These are phyloP conservation scores for Fusarium zealandicum DNA, from an alignment of 2,329 filamentous ascomycete genomes.

Conservation along the genomic window DNA sequence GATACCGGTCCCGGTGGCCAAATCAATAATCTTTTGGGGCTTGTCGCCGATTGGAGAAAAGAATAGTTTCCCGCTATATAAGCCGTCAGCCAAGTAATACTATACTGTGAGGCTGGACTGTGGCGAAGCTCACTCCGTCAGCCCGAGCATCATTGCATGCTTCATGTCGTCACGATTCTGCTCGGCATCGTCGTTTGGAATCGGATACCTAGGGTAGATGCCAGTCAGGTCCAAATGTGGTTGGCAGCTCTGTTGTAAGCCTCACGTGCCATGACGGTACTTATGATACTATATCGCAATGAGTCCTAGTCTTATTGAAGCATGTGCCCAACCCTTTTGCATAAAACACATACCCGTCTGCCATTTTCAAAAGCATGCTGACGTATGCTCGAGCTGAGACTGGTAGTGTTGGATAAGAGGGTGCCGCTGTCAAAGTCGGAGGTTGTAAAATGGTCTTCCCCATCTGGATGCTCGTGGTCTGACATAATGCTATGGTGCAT, in stretches of 20 bases:
- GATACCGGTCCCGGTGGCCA: constrained; percentile 35
- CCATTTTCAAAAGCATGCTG: constrained; percentile 38
- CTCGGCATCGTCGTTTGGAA: constrained; percentile 40
- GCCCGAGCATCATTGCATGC: constrained; percentile 43
- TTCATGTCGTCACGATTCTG: constrained; percentile 41
- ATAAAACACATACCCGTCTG: constrained; percentile 20
- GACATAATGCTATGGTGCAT: too few species aligned
- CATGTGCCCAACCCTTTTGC: rapidly evolving
- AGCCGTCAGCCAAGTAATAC: background rate
- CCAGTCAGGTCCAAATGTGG: constrained; percentile 19
- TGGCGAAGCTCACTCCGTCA: constrained; percentile 33
- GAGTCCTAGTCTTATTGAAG: background rate
- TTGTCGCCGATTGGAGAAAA: constrained; percentile 24
- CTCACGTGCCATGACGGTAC: constrained; percentile 36
- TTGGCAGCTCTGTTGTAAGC: too few species aligned
- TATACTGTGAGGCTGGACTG: rapidly evolving
- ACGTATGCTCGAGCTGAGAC: constrained; percentile 34
- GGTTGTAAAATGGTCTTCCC: constrained; percentile 33
- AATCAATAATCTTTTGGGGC: constrained; percentile 35
- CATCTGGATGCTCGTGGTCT: constrained; percentile 6
- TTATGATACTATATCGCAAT: constrained; percentile 27
- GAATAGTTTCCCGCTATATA: constrained; percentile 30
- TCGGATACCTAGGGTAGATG: constrained; percentile 34
- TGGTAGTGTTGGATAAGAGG: constrained; percentile 26
- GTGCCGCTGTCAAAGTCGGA: constrained; percentile 29